Evolutionary conservation across 257 asterid genomes (phyloP), one percentile per base, ranked within the genome.

Genomic region (Osmanthus fragrans): DNA sequence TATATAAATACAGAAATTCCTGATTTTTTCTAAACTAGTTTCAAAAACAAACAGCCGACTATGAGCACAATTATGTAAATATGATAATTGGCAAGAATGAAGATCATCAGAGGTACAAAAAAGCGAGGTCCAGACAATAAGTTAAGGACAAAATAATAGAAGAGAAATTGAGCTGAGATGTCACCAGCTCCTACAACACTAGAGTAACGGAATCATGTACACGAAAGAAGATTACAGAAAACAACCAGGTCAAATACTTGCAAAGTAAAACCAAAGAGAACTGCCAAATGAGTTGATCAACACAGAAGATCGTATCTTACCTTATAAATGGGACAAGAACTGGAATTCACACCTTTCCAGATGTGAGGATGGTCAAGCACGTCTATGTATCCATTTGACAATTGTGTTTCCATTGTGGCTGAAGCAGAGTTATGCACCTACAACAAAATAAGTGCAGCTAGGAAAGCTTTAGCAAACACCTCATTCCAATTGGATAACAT

Each of bases 301-400:
- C 13, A 7, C 72, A 42, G 19, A 63, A 72, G 34, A 63, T 71
- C 68, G 27, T 86, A 94, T 40, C 49, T 40, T 40, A 40, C 98
- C 97, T 80, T 88, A 73, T 76, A 88, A 78, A 74, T 51, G 84
- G 96, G 93, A 78, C 70, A 78, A 76, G 84, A 80, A 80, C 77
- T 21, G 67, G 91, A 56, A 49, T 82, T 84, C 37, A 71, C 84
- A 69, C 90, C 91, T 60, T 75, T 84, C 85, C 86, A 84, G 81
- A 80, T 77, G 79, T 70, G 80, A 77, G 94, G 86, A 69, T 72
- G 83, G 73, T 80, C 85, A n/a, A 71, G 13, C 63, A 71, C 83
- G 54, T 66, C 79, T 64, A 56, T 77, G 79, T 73, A 83, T 77
- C 81, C 83, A 70, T 58, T 88, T 45, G 90, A 71, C 36, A 77